Evolutionary conservation across 2,329 filamentous ascomycete genomes (phyloP).

Genomic region (Madurella mycetomatis): DNA sequence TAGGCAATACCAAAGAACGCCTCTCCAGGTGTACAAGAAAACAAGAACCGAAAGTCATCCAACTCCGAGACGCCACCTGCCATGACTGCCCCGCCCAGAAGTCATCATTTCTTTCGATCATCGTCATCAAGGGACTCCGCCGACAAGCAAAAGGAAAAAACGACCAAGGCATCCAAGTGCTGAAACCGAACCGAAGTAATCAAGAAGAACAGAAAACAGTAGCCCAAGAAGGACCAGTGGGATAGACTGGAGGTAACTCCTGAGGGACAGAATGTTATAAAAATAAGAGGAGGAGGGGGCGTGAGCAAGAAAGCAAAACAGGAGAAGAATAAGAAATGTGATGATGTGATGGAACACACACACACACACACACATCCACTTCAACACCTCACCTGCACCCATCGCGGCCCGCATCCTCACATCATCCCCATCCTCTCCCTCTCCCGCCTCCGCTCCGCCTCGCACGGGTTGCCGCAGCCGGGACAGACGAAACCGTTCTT

Average conservation of each 20-base stretch:
- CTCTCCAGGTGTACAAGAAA: neutral
- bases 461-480: conserved; percentile 44
- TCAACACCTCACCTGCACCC: neutral
- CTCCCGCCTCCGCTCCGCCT: conserved; percentile 28
- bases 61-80: too few species aligned
- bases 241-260: too few species aligned
- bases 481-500: conserved; percentile 43
- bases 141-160: neutral
- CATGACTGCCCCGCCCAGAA: neutral
- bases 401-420: neutral
- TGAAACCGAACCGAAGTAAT: too few species aligned
- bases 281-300: neutral
- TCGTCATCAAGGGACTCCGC: neutral
- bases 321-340: too few species aligned
- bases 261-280: neutral
- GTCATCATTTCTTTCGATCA: neutral
- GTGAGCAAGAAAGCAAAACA: neutral
- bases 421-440: conserved; percentile 2
- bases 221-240: too few species aligned
- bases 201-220: too few species aligned
- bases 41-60: neutral
- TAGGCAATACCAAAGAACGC: neutral
- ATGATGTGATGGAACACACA: too few species aligned
- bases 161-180: too few species aligned
- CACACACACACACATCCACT: neutral